Conservation (phyloP, 2,329 filamentous ascomycete genomes). For the Monosporascus sp. region DNA sequence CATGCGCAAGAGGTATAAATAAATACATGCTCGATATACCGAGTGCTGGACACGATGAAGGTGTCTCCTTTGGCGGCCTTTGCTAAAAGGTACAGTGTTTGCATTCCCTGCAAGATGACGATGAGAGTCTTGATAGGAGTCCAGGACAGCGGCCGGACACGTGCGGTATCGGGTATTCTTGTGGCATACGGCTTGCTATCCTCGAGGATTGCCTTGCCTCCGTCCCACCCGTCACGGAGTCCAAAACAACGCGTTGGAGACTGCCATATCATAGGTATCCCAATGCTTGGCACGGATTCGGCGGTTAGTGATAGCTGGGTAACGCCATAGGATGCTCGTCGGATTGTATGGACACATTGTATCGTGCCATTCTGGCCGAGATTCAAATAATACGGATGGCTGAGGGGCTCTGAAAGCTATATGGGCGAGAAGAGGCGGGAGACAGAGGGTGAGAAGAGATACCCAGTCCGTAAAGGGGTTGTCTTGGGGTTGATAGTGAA, state of each 20-base stretch:
- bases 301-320: slow-evolving; percentile 25
- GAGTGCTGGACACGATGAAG: too few relatives aligned
- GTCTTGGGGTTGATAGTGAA: too few relatives aligned
- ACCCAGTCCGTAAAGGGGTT: not conserved
- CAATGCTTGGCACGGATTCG: slow-evolving; percentile 20
- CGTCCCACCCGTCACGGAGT: slow-evolving; percentile 23
- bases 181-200: slow-evolving; percentile 5
- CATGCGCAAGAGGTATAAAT: slow-evolving; percentile 13
- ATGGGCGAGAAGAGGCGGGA: not conserved
- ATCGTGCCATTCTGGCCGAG: not conserved
- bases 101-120: slow-evolving; percentile 6
- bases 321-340: slow-evolving; percentile 3
- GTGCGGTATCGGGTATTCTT: slow-evolving; percentile 1
- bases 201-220: slow-evolving; percentile 15
- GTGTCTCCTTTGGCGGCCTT: too few relatives aligned
- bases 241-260: slow-evolving; percentile 26
- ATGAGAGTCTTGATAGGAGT: slow-evolving; percentile 12
- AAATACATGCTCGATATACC: slow-evolving; percentile 2
- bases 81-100: slow-evolving; percentile 1
- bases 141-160: slow-evolving; percentile 6
- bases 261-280: slow-evolving; percentile 19
- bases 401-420: not conserved
- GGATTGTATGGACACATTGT: not conserved
- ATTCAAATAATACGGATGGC: not conserved
- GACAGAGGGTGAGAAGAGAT: not conserved